Conservation (phyloP, 345 rosid species). For the Syzygium aqueum region DNA sequence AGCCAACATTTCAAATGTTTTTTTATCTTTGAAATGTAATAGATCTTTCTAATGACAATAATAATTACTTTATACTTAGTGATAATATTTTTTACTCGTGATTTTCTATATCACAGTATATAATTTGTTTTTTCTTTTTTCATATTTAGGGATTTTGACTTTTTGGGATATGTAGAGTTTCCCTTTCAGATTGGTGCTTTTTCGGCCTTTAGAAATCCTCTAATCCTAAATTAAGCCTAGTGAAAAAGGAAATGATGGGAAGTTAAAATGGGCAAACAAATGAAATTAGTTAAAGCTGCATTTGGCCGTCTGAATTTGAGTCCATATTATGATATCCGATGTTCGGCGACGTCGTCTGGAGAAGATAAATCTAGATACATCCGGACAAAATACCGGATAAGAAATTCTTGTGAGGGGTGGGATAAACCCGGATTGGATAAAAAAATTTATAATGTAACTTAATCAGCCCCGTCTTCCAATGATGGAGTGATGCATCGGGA, state of each 20-base stretch:
- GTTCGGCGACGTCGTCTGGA: not conserved
- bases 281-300: not conserved
- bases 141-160: not conserved
- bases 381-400: fast-evolving
- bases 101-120: too few species aligned
- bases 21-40: not conserved
- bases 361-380: not conserved
- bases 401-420: fast-evolving
- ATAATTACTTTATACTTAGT: not conserved
- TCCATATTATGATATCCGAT: fast-evolving
- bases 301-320: not conserved
- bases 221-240: not conserved
- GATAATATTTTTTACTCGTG: too few species aligned
- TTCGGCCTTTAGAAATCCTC: not conserved
- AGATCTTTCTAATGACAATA: not conserved
- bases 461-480: not conserved
- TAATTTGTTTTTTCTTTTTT: not conserved
- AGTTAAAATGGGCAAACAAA: not conserved
- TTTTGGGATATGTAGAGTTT: not conserved
- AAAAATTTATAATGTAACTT: not conserved
- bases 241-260: not conserved
- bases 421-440: not conserved
- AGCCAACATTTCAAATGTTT: not conserved
- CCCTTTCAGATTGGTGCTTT: not conserved
- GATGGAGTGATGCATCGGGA: fast-evolving